Conservation (phyloP, 2,329 filamentous ascomycete species). For the Xylaria sp. region DNA sequence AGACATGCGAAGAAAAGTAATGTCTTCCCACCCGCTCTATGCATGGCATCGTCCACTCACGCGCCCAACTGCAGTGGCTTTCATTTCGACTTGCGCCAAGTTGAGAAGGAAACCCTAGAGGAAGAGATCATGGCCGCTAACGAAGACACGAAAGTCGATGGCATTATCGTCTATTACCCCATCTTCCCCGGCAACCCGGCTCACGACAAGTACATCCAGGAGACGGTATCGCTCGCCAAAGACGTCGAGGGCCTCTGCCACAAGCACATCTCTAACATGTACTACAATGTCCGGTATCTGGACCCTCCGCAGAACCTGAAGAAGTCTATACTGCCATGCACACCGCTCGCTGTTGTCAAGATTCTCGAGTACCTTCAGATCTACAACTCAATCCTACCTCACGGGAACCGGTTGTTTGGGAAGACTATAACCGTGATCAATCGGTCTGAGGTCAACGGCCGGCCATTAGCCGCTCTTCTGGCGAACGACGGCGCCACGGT, state of each 20-base stretch:
- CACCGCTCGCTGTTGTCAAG: constrained; percentile 94
- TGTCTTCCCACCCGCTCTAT: constrained; percentile 39
- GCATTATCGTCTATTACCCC: constrained; percentile 97
- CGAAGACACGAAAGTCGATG: constrained; percentile 75
- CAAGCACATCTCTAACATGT: constrained; percentile 98
- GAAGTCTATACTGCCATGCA: constrained; percentile 95
- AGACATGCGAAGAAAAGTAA: constrained; percentile 96
- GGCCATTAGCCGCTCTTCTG: constrained; percentile 87
- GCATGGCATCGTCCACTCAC: constrained; percentile 26
- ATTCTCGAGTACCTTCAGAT: constrained; percentile 94
- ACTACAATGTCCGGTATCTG: constrained; percentile 95
- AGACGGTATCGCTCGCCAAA: constrained; percentile 87
- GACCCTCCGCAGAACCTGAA: constrained; percentile 77
- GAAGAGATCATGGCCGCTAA: constrained; percentile 88
- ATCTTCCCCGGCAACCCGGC: constrained; percentile 82
- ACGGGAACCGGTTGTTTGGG: constrained; percentile 91
- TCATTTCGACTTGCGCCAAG: constrained; percentile 81
- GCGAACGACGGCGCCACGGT: constrained; percentile 96
- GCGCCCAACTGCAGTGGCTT: constrained; percentile 70
- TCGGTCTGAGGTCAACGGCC: constrained; percentile 91
- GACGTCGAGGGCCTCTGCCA: constrained; percentile 96
- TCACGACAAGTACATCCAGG: constrained; percentile 94
- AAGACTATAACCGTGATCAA: constrained; percentile 97
- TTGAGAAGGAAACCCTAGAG: constrained; percentile 88
- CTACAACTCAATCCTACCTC: constrained; percentile 92